Evolutionary conservation across 176 grass and related monocot species (phyloP).

Genomic region (Poa pratensis): DNA sequence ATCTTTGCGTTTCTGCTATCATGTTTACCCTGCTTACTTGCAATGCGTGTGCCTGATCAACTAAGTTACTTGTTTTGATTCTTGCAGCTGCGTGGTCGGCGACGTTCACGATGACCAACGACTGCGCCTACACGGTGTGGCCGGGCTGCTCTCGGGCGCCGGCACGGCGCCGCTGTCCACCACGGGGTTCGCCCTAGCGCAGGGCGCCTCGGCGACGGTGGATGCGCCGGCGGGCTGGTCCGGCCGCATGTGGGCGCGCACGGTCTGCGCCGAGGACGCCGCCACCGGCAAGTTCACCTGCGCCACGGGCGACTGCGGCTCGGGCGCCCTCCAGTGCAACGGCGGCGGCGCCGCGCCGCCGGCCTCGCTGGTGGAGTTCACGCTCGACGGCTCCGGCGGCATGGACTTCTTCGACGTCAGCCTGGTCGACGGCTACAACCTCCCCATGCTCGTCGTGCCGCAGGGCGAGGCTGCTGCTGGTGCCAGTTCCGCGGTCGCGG

Average conservation of each 20-base stretch:
- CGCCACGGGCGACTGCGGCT: constrained; percentile 83
- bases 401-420: constrained; percentile 98
- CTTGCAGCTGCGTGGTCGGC: constrained; percentile 62
- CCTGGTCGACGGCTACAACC: constrained; percentile 87
- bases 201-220: constrained; percentile 58
- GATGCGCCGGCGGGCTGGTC: constrained; percentile 71
- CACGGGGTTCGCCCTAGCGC: constrained; percentile 73
- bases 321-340: constrained; percentile 61
- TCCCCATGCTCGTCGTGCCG: constrained; percentile 78
- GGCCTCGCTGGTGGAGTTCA: constrained; percentile 86
- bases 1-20: not conserved
- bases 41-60: not conserved
- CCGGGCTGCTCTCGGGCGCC: constrained; percentile 77
- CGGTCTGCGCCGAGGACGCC: constrained; percentile 71
- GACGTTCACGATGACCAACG: constrained; percentile 82
- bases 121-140: constrained; percentile 89
- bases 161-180: constrained; percentile 65
- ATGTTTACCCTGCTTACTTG: not conserved
- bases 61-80: not conserved
- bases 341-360: constrained; percentile 68
- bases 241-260: constrained; percentile 91
- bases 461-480: constrained; percentile 27
- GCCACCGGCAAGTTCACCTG: constrained; percentile 68
- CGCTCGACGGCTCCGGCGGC: constrained; percentile 72
- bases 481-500: not conserved